phyloP scores from a whole-genome alignment of 2,329 filamentous ascomycete genomes.

The Fusarium papillatum region DNA sequence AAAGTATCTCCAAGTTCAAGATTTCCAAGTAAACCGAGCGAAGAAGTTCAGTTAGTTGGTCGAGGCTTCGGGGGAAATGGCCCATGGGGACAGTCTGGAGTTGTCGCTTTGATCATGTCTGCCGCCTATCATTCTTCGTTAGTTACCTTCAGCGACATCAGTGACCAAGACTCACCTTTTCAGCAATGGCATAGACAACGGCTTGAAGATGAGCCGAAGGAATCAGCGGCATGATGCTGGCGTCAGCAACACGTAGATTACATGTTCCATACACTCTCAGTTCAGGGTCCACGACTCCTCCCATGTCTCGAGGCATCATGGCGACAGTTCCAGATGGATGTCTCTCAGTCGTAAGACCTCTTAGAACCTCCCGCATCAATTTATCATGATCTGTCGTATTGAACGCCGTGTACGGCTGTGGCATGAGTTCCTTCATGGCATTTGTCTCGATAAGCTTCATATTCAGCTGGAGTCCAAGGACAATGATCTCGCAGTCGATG shows the following conservation, averaged over 20 bases:
- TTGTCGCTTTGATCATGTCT: constrained; percentile 19
- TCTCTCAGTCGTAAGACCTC: constrained; percentile 10
- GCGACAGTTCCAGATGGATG: constrained; percentile 20
- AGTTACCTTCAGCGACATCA: neutral
- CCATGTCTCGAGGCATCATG: constrained; percentile 20
- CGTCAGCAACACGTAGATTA: constrained; percentile 43
- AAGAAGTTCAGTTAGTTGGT: neutral
- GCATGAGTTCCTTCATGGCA: constrained; percentile 18
- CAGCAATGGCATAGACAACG: constrained; percentile 50
- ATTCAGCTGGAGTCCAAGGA: constrained; percentile 27
- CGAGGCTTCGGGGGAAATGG: constrained; percentile 3
- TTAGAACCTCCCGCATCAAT: constrained; percentile 2
- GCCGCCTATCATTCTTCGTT: constrained; percentile 10
- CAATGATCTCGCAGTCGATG: constrained; percentile 24
- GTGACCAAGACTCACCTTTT: constrained; percentile 17
- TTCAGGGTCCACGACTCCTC: constrained; percentile 40
- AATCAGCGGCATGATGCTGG: constrained; percentile 43
- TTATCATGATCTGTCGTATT: constrained; percentile 9
- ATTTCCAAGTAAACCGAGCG: neutral
- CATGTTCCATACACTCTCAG: constrained; percentile 44
- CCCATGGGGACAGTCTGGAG: neutral
- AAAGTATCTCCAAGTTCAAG: too few species aligned
- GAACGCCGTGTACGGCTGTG: constrained; percentile 8
- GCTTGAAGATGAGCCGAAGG: constrained; percentile 45
- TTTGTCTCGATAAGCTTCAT: constrained; percentile 16